phyloP scores from a whole-genome alignment of 1,284 basidiomycete species.

The Schizophyllum commune region DNA sequence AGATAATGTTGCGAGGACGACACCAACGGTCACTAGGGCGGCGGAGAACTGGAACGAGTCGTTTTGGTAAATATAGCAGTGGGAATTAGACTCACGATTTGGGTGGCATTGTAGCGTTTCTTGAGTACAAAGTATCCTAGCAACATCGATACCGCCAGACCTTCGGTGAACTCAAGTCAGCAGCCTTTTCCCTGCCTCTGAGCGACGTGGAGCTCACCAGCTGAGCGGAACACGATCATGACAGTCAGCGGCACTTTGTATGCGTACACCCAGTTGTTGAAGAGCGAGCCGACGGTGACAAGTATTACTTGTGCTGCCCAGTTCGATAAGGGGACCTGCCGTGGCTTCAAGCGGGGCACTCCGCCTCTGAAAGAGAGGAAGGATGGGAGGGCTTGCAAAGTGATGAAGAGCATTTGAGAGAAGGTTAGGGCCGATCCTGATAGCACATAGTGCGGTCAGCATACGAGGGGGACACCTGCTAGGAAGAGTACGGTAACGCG shows the following conservation, averaged over 20 bases:
- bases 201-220: slow-evolving; percentile 41
- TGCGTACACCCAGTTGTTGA: slow-evolving; percentile 85
- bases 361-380: slow-evolving; percentile 35
- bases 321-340: slow-evolving; percentile 62
- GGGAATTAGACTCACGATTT: slow-evolving; percentile 47
- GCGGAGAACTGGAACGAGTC: slow-evolving; percentile 49
- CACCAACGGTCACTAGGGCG: slow-evolving; percentile 65
- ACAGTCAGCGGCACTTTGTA: slow-evolving; percentile 75
- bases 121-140: slow-evolving; percentile 51
- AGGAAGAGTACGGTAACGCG: slow-evolving; percentile 22
- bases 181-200: neutral
- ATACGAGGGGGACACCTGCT: neutral
- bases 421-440: slow-evolving; percentile 80
- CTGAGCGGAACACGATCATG: slow-evolving; percentile 85
- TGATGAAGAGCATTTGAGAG: slow-evolving; percentile 76
- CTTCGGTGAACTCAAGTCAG: slow-evolving; percentile 22
- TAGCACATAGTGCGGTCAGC: neutral
- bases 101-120: slow-evolving; percentile 51
- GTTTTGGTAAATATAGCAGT: neutral
- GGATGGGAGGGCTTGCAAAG: slow-evolving; percentile 50
- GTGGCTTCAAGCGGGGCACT: slow-evolving; percentile 50
- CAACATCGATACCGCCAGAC: slow-evolving; percentile 62
- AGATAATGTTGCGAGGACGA: slow-evolving; percentile 70
- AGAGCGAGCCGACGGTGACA: slow-evolving; percentile 58
- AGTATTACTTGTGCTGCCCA: slow-evolving; percentile 78